Evolutionary conservation across 2,329 filamentous ascomycete genomes (phyloP), one percentile per base, ranked within the genome.

Genomic region (Ophiosphaerella narmari): DNA sequence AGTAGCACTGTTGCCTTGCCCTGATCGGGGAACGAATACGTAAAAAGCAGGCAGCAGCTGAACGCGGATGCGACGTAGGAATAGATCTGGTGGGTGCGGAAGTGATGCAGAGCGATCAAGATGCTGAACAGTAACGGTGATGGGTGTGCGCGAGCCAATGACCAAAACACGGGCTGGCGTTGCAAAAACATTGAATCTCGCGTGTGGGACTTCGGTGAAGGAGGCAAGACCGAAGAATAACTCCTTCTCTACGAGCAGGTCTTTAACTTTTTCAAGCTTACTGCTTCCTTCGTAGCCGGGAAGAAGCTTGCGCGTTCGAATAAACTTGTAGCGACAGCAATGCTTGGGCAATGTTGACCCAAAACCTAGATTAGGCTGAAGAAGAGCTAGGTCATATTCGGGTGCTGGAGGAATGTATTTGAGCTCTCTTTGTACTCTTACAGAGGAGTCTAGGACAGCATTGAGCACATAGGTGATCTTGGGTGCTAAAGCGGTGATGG

Each of bases 51-150:
- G 56, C 2, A 54, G 39, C 2, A 70, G 29, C 26, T 56, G 63
- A 11, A 68, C 59, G 35, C 61, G 57, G 1, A 70, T 26, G 3
- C 65, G 56, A 13, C 58, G 65, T 9, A 70, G 41, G 24, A 58
- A 58, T 0, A 70, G 35, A 14, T 57, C 52, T 2, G 66, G 67
- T 14, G 63, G 62, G 12, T 50, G 40, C 1, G 45, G 49, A 1
- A 69, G 39, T 4, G 65, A 67, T n/a, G 58, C 48, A 3, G 62
- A 65, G 9, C 66, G 62, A 18, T 67, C 59, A 3, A 62, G 46
- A 32, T 69, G 66, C 8, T 62, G 49, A 12, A 70, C 26, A 11
- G 44, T 57, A 1, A 69, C 37, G 5, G 51, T 36, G n/a, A 62
- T 48, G 5, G 57, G 55, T 2, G 69, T 41, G 1, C 42, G 43